Evolutionary conservation across 2,329 filamentous ascomycete genomes (phyloP), one percentile per base, ranked within the genome.

Genomic region (Colletotrichum neosansevieriae): DNA sequence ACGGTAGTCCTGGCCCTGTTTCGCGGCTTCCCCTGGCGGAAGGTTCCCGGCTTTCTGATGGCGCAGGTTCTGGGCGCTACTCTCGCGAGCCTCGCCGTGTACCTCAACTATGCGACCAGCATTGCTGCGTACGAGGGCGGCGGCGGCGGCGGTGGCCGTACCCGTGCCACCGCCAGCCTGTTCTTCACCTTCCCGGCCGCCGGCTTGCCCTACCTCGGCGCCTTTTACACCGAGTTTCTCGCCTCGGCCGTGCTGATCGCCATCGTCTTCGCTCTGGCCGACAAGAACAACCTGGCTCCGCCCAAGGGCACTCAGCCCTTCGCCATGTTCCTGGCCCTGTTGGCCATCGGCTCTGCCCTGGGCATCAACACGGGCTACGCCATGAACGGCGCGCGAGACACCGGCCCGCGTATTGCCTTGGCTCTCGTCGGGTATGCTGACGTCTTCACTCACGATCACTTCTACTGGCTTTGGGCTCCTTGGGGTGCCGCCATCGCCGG

Each of bases 321-420:
- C 34, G 72, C 80, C 1, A 68, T 81, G 2, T 79, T 79, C 6
- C 69, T 81, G 19, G 65, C 81, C 2, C 71, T 79, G 2, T 76
- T 77, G 0, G 76, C 75, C 2, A 72, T 80, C 21, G 80, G 78
- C 63, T 78, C 80, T 57, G 76, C 76, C 0, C 61, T 81, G 2
- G 79, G 77, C 0, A 79, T 78, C 45, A 80, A 80, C 49, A 78
- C 76, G 6, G 79, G 78, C 3, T 76, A 78, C 3, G 75, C 79
- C 0, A 59, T 81, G 61, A 81, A 80, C 32, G 78, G 79, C 13
- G 79, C 79, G 0, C 77, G 77, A 4, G 79, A 80, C 36, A 77
- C 80, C 42, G 79, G 79, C 2, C 77, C 78, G 0, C 72, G 78
- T 0, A 72, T 79, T 0, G 69, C 79, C 1, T 73, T 76, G 6